phyloP scores from a whole-genome alignment of 139 green algal genomes.

The Chlorella vulgaris region DNA sequence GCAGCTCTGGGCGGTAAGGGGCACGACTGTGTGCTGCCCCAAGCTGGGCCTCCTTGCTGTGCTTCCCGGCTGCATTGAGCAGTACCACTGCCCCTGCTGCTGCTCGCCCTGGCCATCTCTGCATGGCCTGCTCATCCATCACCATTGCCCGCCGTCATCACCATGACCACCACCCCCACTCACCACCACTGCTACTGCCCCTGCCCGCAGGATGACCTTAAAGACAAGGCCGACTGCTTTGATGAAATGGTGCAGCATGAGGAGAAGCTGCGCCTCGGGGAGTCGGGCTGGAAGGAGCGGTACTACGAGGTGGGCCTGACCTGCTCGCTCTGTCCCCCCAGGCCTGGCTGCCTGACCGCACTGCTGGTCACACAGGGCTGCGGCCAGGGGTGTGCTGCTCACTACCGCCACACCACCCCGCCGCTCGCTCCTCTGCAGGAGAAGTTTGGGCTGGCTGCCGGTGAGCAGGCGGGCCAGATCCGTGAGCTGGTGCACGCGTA shows the following conservation, averaged over 20 bases:
- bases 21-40: too few relatives aligned
- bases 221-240: slow-evolving; percentile 82
- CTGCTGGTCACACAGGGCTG: too few relatives aligned
- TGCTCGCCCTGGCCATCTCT: too few relatives aligned
- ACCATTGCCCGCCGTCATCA: too few relatives aligned
- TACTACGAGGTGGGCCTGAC: slow-evolving; percentile 75
- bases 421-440: slow-evolving; percentile 56
- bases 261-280: slow-evolving; percentile 82
- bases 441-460: slow-evolving; percentile 46
- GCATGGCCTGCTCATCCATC: too few relatives aligned
- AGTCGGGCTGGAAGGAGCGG: slow-evolving; percentile 90
- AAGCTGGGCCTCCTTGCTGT: too few relatives aligned
- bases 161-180: too few relatives aligned
- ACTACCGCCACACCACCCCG: background rate
- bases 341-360: too few relatives aligned
- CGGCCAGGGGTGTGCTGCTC: background rate
- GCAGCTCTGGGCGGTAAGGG: too few relatives aligned
- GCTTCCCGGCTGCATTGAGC: too few relatives aligned
- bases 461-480: slow-evolving; percentile 42
- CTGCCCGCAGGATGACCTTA: slow-evolving; percentile 69
- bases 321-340: background rate
- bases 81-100: too few relatives aligned
- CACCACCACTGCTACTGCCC: too few relatives aligned
- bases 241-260: slow-evolving; percentile 85
- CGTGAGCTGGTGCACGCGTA: slow-evolving; percentile 80